A percentile compares a stretch with the other conserved stretches of the same genome.
These are phyloP conservation scores for Trametes versicolor DNA, from an alignment of 1,284 basidiomycete species.

Conservation along the genomic window DNA sequence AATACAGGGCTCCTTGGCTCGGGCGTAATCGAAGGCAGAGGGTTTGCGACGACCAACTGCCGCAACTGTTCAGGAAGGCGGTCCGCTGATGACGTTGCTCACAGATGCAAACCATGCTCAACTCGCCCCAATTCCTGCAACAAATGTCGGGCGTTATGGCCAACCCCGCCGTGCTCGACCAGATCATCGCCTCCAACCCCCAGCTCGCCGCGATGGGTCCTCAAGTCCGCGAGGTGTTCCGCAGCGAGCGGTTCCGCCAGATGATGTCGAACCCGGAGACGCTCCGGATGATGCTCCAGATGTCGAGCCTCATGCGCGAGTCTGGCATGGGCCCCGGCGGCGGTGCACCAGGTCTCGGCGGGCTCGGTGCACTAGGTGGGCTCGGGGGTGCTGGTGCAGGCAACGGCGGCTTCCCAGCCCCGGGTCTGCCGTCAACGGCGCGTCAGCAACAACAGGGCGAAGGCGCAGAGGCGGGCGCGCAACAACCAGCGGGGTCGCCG, in stretches of 20 bases:
- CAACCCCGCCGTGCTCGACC: constrained; percentile 71
- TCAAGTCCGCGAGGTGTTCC: constrained; percentile 82
- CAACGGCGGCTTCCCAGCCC: constrained; percentile 60
- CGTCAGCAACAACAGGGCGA: constrained; percentile 33
- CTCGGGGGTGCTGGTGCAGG: constrained; percentile 33
- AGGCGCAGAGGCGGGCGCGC: constrained; percentile 10
- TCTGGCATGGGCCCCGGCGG: constrained; percentile 43
- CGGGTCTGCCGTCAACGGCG: constrained; percentile 57
- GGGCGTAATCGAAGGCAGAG: not conserved
- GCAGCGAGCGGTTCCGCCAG: constrained; percentile 82
- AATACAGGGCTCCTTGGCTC: too few relatives aligned
- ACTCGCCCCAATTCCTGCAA: constrained; percentile 58
- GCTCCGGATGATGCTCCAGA: constrained; percentile 85
- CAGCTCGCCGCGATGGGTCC: constrained; percentile 84
- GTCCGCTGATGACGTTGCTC: constrained; percentile 1
- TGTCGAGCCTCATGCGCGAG: constrained; percentile 70
- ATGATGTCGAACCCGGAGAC: constrained; percentile 87
- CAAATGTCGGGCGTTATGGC: constrained; percentile 44
- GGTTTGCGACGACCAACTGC: not conserved
- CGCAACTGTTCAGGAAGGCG: not conserved
- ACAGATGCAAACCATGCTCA: constrained; percentile 86
- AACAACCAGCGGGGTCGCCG: constrained; percentile 15
- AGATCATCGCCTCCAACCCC: constrained; percentile 84
- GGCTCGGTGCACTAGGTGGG: constrained; percentile 37
- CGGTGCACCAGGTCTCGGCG: constrained; percentile 36